A percentile compares a stretch with the other conserved stretches of the same genome.
Conservation (phyloP, 1,284 basidiomycete genomes). For the Fomes fomentarius region DNA sequence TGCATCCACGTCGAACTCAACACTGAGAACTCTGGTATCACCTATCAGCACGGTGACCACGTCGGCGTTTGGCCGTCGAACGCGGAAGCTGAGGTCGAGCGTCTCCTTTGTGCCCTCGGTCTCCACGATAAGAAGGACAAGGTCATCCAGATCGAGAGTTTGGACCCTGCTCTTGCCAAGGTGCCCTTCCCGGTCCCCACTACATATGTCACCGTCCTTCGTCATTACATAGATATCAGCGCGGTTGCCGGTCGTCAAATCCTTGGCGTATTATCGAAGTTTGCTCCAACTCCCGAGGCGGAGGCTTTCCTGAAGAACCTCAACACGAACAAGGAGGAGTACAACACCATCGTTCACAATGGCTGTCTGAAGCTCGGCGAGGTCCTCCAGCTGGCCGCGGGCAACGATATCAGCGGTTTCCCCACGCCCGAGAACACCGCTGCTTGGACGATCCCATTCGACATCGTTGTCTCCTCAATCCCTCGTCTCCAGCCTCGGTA, state of each 20-base stretch:
- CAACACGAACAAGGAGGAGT: slow-evolving; percentile 88
- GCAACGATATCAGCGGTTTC: slow-evolving; percentile 64
- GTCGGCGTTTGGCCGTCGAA: slow-evolving; percentile 98
- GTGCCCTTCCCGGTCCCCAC: slow-evolving; percentile 98
- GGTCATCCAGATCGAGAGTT: slow-evolving; percentile 90
- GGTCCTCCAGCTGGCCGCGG: slow-evolving; percentile 87
- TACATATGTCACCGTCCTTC: slow-evolving; percentile 92
- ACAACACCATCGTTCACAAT: slow-evolving; percentile 73
- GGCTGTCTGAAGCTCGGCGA: slow-evolving; percentile 92
- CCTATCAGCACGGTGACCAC: slow-evolving; percentile 99
- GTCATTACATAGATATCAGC: slow-evolving; percentile 97
- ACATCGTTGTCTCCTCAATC: slow-evolving; percentile 92
- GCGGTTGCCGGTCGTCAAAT: slow-evolving; percentile 93
- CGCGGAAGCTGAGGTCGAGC: slow-evolving; percentile 89
- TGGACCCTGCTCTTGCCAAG: slow-evolving; percentile 97
- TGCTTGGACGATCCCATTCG: slow-evolving; percentile 94
- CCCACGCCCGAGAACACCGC: slow-evolving; percentile 77
- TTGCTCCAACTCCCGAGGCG: slow-evolving; percentile 83
- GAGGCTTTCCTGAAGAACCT: slow-evolving; percentile 77
- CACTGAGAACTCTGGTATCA: slow-evolving; percentile 93
- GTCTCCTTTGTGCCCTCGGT: slow-evolving; percentile 86
- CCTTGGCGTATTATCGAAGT: slow-evolving; percentile 85
- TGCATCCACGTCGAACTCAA: slow-evolving; percentile 96
- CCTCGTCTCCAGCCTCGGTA: slow-evolving; percentile 95
- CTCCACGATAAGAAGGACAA: slow-evolving; percentile 78